phyloP scores from a whole-genome alignment of 139 green algal genomes.

The Dunaliella primolecta region DNA sequence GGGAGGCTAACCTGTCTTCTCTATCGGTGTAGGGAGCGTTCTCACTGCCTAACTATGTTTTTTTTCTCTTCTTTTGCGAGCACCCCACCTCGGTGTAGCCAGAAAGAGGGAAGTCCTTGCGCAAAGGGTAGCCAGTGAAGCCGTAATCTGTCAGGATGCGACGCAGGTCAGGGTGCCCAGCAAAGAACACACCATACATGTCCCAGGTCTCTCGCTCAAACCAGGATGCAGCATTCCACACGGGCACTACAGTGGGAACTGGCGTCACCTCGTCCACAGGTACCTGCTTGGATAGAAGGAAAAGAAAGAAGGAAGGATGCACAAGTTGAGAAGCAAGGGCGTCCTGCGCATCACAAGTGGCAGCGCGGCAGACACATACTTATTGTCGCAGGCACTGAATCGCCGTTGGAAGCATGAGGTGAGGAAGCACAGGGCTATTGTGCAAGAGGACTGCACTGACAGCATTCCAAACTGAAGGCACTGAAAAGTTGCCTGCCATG shows the following conservation, averaged over 20 bases:
- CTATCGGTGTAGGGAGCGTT: no score
- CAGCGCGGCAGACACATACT: no score
- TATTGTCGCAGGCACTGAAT: no score
- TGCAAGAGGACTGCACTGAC: no score
- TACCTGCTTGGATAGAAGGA: conserved; percentile 24
- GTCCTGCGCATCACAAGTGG: not conserved
- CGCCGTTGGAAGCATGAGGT: no score
- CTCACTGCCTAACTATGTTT: no score
- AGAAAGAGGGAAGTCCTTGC: conserved; percentile 88
- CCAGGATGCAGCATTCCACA: conserved; percentile 58
- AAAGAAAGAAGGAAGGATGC: no score
- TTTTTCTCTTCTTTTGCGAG: no score
- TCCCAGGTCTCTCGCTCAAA: conserved; percentile 84
- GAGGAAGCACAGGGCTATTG: no score
- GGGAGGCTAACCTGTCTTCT: no score
- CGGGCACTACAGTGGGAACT: conserved; percentile 40
- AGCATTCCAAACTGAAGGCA: no score
- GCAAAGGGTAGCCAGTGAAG: conserved; percentile 81
- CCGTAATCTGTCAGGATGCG: conserved; percentile 90
- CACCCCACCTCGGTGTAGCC: conserved; percentile 77
- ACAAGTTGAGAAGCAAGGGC: conserved; percentile 11
- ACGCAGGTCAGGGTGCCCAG: conserved; percentile 79
- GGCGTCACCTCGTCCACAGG: conserved; percentile 61
- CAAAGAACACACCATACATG: conserved; percentile 91
- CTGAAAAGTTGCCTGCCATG: no score